These are phyloP conservation scores for Phlebiopsis gigantea DNA, from an alignment of 768 basidiomycete species.

Conservation along the genomic window DNA sequence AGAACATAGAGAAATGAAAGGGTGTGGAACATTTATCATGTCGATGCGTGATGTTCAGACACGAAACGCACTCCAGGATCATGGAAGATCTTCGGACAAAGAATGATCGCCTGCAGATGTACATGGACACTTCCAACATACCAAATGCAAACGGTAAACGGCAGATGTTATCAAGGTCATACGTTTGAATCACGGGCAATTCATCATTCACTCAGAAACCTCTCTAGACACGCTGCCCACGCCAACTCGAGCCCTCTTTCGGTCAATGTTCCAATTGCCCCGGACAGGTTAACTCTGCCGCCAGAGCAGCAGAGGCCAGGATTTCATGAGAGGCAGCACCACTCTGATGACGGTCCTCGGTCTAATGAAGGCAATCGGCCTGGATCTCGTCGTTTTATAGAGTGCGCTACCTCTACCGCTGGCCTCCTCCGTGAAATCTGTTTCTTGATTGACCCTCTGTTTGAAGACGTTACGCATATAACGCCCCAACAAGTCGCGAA, in stretches of 20 bases:
- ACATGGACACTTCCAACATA: conserved; percentile 30
- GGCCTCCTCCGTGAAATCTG: neutral
- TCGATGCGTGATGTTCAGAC: neutral
- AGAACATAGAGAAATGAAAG: conserved; percentile 47
- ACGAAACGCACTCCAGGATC: conserved; percentile 30
- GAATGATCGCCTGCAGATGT: conserved; percentile 41
- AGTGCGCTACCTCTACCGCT: conserved; percentile 31
- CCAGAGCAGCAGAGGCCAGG: conserved; percentile 50
- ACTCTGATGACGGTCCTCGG: conserved; percentile 16
- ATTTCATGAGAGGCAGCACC: conserved; percentile 25
- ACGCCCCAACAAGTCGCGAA: conserved; percentile 40
- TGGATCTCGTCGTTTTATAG: conserved; percentile 42
- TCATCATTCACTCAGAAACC: neutral
- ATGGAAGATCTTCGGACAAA: conserved; percentile 45
- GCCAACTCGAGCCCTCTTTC: conserved; percentile 58
- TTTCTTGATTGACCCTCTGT: neutral
- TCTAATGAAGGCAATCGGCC: conserved; percentile 31
- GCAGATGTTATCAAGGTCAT: conserved; percentile 38
- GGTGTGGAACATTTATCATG: conserved; percentile 25
- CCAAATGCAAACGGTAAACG: conserved; percentile 65
- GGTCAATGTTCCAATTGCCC: conserved; percentile 47
- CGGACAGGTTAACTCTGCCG: conserved; percentile 63
- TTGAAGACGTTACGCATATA: conserved; percentile 64
- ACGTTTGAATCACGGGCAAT: conserved; percentile 33
- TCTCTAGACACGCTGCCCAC: conserved; percentile 16